Base-by-base conservation (phyloP, 164 flowering plant species). In the Macadamia integrifolia region DNA sequence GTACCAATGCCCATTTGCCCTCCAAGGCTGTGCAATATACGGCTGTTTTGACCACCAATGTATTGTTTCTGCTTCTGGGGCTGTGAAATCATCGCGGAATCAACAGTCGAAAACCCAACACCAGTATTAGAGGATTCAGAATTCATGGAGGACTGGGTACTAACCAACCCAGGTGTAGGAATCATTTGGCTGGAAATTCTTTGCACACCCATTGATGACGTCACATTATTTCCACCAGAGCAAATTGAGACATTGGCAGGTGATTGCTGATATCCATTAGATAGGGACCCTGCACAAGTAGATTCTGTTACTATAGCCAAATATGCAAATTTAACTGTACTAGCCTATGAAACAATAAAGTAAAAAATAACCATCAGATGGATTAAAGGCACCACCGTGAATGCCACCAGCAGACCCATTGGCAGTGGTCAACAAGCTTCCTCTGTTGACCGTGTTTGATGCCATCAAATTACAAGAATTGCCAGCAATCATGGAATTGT, bases 121-220 rank as follows among this genome's bases (percentile, higher is more conserved):
- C 66, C 65, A 69, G 68, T 81, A 70, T 40, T 83, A 48, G 84
- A 71, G 59, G 85, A 68, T n/a, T 86, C 91, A 61, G 77, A 1
- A 72, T 81, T 86, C 79, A 76, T 67, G 61, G 72, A 72, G 10
- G 82, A 60, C 52, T 81, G 82, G 66, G 72, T 85, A 89, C 68
- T 84, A 80, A 69, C 86, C 71, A 90, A 81, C 66, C 98, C 97
- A 57, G 98, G 98, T 35, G 99, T 92, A 60, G 98, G 98, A 67
- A 95, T 95, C 99, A 95, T 92, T 80, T 92, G 99, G 75, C 87
- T 86, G 18, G 76, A 65, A 57, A 72, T 69, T 66, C 84, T 77
- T 68, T 80, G 88, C 42, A 17, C 82, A 70, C 81, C 79, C 67
- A 77, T 62, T n/a, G 87, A 78, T 61, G 87, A 61, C 61, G 75